Evolutionary conservation across 495 filamentous ascomycete genomes (phyloP), one percentile per base, ranked within the genome.

Genomic region (Cercophora newfieldiana): DNA sequence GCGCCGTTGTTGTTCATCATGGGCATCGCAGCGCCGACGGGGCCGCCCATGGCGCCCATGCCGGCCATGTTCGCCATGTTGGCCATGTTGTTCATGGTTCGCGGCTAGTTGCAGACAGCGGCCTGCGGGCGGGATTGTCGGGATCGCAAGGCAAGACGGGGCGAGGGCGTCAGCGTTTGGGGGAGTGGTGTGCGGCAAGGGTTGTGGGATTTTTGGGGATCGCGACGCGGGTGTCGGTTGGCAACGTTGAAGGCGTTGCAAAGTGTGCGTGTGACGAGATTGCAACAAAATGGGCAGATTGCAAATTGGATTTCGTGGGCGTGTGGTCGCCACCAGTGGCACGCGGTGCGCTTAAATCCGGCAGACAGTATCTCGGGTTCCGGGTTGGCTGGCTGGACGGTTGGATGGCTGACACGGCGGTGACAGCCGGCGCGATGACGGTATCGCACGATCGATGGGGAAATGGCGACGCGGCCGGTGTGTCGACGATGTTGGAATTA

Each of bases 1-100:
- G 72, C 82, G 71, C 86, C 86, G 72, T 89, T 91, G 73, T 87
- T 91, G 73, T 87, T 89, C 81, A 91, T 90, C 86, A 92, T 90
- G 16, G 86, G 86, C 74, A 90, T 86, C 62, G 87, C 78, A 24
- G 68, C 83, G 62, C 84, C 80, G 57, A 89, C 88, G 16, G 87
- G 86, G 65, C 85, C 88, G 61, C 87, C 88, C 71, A 84, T 82
- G 75, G 83, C 79, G 72, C 85, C 88, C 82, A 91, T 89, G 66
- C 77, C 78, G 30, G 80, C 80, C 81, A 90, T 87, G 73, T 88
- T 89, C 74, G 69, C 69, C 53, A 73, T 71, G 28, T 59, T 59
- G 21, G 69, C 67, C 72, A 91, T 85, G 78, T 88, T 87, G 72
- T 91, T 93, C 89, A 93, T 94, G 70, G 70, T 67, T 65, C 33